phyloP scores from a whole-genome alignment of 2,329 filamentous ascomycete species.

The Rosellinia necatrix region DNA sequence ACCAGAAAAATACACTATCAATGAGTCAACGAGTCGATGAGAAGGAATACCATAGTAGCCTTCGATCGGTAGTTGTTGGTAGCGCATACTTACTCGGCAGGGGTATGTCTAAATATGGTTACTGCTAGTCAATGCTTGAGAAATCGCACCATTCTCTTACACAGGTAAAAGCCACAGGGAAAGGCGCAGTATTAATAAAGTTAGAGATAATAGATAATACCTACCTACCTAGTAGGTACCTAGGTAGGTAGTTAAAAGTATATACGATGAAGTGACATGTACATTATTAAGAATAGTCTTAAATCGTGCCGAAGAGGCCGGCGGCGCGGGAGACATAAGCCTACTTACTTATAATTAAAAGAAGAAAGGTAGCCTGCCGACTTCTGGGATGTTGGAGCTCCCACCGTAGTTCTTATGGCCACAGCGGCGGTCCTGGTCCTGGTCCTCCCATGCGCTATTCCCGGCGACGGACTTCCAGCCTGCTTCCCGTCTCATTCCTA shows the following conservation, averaged over 20 bases:
- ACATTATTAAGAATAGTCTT: neutral
- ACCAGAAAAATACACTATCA: conserved; percentile 1
- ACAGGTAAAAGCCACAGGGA: too few relatives aligned
- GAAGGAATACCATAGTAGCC: neutral
- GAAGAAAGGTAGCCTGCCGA: conserved; percentile 6
- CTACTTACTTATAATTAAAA: neutral
- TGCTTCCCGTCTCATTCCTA: conserved; percentile 5
- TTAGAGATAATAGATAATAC: too few relatives aligned
- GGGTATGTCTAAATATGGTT: neutral
- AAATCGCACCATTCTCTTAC: neutral
- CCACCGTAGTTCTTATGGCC: neutral
- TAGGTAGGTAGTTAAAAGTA: neutral
- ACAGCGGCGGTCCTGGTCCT: neutral
- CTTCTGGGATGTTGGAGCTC: too few relatives aligned
- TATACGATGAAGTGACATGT: neutral
- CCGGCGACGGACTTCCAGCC: conserved; percentile 5
- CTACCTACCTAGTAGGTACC: too few relatives aligned
- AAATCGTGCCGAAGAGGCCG: too few relatives aligned
- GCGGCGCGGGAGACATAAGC: too few relatives aligned
- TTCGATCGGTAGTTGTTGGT: too few relatives aligned
- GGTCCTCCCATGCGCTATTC: neutral
- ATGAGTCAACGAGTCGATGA: conserved; percentile 17
- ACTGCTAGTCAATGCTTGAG: conserved; percentile 1
- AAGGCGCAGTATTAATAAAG: too few relatives aligned
- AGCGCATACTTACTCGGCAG: neutral